These are phyloP conservation scores for Argentina anserina DNA, from an alignment of 306 rosid genomes.

Conservation along the genomic window DNA sequence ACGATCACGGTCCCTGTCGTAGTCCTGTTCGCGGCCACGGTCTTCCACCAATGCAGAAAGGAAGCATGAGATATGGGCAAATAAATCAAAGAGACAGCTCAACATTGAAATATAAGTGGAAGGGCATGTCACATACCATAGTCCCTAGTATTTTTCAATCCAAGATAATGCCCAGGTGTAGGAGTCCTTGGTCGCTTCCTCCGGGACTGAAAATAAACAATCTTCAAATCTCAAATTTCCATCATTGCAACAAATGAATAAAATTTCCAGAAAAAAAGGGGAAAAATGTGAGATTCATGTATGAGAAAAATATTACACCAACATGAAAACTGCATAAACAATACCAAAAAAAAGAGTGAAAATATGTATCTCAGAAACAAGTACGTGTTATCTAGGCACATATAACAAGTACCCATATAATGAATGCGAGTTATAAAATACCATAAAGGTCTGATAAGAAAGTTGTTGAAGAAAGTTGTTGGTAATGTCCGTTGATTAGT, in stretches of 20 bases:
- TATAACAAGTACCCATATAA: constrained; percentile 40
- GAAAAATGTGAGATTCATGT: background rate
- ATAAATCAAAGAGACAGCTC: background rate
- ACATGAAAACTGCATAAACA: too few species aligned
- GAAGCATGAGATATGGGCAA: background rate
- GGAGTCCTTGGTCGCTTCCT: constrained; percentile 95
- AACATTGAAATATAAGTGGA: background rate
- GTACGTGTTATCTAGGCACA: constrained; percentile 38
- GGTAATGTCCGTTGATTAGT: constrained; percentile 98
- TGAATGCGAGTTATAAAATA: constrained; percentile 72
- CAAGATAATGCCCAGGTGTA: constrained; percentile 97
- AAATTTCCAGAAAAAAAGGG: background rate
- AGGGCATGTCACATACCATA: constrained; percentile 41
- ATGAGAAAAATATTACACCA: background rate
- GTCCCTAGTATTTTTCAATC: constrained; percentile 84
- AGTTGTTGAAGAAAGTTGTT: constrained; percentile 96
- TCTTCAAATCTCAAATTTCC: constrained; percentile 25
- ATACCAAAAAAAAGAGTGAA: background rate
- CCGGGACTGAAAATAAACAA: constrained; percentile 72
- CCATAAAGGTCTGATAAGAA: constrained; percentile 90
- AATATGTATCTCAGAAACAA: constrained; percentile 22
- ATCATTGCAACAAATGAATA: constrained; percentile 17
- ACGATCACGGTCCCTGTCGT: constrained; percentile 42
- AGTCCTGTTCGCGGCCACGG: constrained; percentile 43
- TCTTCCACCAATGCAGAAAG: constrained; percentile 35